Evolutionary conservation across 1,284 basidiomycete species (phyloP).

Genomic region (Boletus holoroseus): DNA sequence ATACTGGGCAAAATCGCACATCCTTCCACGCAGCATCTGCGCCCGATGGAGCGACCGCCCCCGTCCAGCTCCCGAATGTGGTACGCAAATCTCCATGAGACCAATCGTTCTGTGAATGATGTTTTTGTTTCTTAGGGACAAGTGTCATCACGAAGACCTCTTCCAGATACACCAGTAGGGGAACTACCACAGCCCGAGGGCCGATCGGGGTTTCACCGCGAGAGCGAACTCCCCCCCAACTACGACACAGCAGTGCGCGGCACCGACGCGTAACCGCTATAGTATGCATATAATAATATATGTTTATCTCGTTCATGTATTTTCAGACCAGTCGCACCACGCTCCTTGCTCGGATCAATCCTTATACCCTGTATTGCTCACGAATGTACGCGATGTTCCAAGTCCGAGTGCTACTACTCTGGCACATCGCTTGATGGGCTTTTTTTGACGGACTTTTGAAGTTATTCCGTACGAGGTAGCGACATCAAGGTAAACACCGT

Average conservation of each 20-base stretch:
- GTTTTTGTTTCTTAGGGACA: slow-evolving; percentile 1
- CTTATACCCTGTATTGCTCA: neutral
- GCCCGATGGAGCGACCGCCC: neutral
- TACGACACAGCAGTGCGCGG: slow-evolving; percentile 16
- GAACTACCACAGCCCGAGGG: neutral
- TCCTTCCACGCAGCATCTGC: neutral
- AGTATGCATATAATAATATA: no score
- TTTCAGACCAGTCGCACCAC: neutral
- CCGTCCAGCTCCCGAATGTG: neutral
- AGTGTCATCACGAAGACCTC: slow-evolving; percentile 3
- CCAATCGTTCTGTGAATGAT: neutral
- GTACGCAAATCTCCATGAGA: slow-evolving; percentile 6
- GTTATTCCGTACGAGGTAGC: no score
- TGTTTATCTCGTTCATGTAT: neutral
- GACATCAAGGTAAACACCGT: no score
- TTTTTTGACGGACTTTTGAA: no score
- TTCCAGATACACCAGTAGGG: slow-evolving; percentile 9
- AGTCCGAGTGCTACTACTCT: neutral
- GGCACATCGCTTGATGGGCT: neutral
- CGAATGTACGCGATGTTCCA: neutral
- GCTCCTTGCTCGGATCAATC: neutral
- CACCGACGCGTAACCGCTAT: neutral
- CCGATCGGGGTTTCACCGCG: neutral
- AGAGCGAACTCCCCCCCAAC: slow-evolving; percentile 11
- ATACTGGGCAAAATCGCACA: neutral